Evolutionary conservation across 345 rosid genomes (phyloP).

Genomic region (Hevea brasiliensis): DNA sequence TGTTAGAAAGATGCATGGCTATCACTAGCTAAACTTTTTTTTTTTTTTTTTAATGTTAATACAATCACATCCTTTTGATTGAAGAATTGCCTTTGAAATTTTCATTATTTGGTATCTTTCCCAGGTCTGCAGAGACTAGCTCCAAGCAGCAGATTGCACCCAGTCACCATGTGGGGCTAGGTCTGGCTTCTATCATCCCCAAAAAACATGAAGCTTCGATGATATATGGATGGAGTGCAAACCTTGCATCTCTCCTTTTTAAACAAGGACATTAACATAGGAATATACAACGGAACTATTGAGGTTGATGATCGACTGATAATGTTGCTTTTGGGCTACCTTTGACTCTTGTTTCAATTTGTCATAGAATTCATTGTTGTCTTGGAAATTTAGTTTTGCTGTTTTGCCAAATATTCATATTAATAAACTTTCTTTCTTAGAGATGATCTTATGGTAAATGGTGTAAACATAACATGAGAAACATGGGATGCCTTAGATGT

Average conservation of each 20-base stretch:
- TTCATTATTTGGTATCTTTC: conserved; percentile 13
- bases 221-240: conserved; percentile 64
- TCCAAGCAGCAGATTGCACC: conserved; percentile 40
- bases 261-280: conserved; percentile 50
- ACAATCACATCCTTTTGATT: neutral
- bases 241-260: conserved; percentile 70
- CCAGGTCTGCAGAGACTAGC: conserved; percentile 46
- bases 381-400: neutral
- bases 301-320: conserved; percentile 10
- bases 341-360: neutral
- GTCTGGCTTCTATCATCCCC: conserved; percentile 54
- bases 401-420: neutral
- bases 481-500: neutral
- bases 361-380: neutral
- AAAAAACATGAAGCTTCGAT: conserved; percentile 54
- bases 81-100: neutral
- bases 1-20: too few relatives aligned
- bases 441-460: neutral
- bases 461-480: neutral
- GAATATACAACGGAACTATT: neutral
- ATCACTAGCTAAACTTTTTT: neutral
- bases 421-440: neutral
- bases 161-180: conserved; percentile 34
- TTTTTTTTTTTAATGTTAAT: neutral
- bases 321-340: conserved; percentile 6